These are phyloP conservation scores for Ogataea methanolica DNA, from an alignment of 805 yeast species.

Conservation along the genomic window DNA sequence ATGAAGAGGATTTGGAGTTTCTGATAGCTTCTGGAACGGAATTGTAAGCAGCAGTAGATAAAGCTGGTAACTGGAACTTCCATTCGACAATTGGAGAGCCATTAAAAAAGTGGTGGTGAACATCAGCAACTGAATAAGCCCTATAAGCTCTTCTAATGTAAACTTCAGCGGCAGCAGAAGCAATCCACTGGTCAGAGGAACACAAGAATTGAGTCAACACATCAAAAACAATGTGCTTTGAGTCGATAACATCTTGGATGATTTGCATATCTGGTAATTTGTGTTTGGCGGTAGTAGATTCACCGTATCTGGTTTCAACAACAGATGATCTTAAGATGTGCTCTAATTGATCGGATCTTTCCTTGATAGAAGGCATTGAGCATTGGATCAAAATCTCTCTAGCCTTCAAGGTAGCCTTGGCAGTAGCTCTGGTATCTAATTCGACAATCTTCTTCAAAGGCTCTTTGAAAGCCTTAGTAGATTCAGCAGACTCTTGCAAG, in stretches of 20 bases:
- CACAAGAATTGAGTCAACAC: slow-evolving; percentile 89
- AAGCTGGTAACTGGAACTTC: slow-evolving; percentile 81
- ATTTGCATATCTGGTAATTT: slow-evolving; percentile 77
- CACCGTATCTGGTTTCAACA: slow-evolving; percentile 86
- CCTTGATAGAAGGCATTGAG: slow-evolving; percentile 92
- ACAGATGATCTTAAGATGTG: slow-evolving; percentile 91
- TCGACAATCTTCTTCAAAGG: slow-evolving; percentile 78
- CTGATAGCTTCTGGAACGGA: slow-evolving; percentile 51
- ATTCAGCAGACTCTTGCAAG: slow-evolving; percentile 65
- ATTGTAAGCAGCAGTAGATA: slow-evolving; percentile 67
- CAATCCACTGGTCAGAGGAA: slow-evolving; percentile 80
- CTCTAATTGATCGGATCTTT: slow-evolving; percentile 95
- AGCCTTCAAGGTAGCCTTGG: slow-evolving; percentile 92
- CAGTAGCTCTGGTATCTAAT: slow-evolving; percentile 83
- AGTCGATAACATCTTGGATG: slow-evolving; percentile 89
- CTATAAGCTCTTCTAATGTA: slow-evolving; percentile 95
- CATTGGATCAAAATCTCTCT: slow-evolving; percentile 96
- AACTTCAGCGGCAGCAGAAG: slow-evolving; percentile 95
- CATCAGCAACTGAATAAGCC: slow-evolving; percentile 83
- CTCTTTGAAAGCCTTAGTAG: slow-evolving; percentile 62
- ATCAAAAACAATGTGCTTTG: slow-evolving; percentile 93
- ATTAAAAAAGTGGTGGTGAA: slow-evolving; percentile 50
- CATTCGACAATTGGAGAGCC: slow-evolving; percentile 73
- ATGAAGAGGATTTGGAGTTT: slow-evolving; percentile 32
- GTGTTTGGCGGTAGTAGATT: slow-evolving; percentile 63